Conservation (phyloP, 805 yeast species). For the Candida xiaguanensis region DNA sequence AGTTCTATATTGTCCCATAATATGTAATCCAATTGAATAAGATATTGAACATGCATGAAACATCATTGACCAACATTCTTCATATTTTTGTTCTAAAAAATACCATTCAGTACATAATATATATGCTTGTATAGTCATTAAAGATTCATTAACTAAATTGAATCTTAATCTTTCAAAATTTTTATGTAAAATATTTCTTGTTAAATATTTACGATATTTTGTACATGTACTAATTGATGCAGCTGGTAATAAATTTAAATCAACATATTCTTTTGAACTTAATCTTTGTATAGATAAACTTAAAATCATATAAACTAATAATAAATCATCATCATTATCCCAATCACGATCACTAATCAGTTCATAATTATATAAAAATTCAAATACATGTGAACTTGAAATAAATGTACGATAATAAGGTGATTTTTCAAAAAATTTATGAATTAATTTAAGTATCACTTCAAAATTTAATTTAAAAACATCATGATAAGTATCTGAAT, state of each 20-base stretch:
- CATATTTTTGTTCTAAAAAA: slow-evolving; percentile 46
- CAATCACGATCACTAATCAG: slow-evolving; percentile 31
- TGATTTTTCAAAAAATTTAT: slow-evolving; percentile 39
- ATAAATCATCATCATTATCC: slow-evolving; percentile 48
- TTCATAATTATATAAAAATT: slow-evolving; percentile 35
- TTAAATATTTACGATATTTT: slow-evolving; percentile 14
- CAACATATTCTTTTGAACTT: slow-evolving; percentile 26
- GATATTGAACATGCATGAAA: slow-evolving; percentile 49
- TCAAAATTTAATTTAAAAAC: slow-evolving; percentile 24
- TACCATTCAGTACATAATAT: slow-evolving; percentile 50
- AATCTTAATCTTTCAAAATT: slow-evolving; percentile 44
- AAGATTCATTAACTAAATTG: slow-evolving; percentile 45
- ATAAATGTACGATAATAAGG: slow-evolving; percentile 40
- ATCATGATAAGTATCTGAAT: slow-evolving; percentile 14
- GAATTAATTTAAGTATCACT: slow-evolving; percentile 32
- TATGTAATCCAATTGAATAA: slow-evolving; percentile 51
- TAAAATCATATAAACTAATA: slow-evolving; percentile 43
- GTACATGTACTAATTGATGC: slow-evolving; percentile 17
- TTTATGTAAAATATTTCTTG: slow-evolving; percentile 27
- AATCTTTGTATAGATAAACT: slow-evolving; percentile 36
- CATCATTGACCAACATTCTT: slow-evolving; percentile 50
- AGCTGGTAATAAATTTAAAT: slow-evolving; percentile 16
- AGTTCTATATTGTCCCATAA: slow-evolving; percentile 27
- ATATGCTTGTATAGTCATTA: slow-evolving; percentile 46
- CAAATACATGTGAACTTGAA: slow-evolving; percentile 26